A percentile compares a stretch with the other conserved stretches of the same genome.
phyloP scores from a whole-genome alignment of 768 basidiomycete genomes.

The Phallus indusiatus region DNA sequence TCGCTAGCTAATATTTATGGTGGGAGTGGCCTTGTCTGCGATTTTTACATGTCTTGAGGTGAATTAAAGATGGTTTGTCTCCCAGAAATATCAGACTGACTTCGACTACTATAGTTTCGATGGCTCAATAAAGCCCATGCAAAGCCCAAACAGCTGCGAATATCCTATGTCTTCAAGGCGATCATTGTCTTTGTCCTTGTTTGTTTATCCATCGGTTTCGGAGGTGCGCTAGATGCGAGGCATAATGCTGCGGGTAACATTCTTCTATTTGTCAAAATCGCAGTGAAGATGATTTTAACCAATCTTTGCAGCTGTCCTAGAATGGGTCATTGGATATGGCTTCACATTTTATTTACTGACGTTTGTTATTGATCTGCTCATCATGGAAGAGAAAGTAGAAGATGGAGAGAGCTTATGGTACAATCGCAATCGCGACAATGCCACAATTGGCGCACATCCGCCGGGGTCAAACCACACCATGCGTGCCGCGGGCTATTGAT shows the following conservation, averaged over 20 bases:
- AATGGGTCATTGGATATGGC: conserved; percentile 67
- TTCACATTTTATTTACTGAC: conserved; percentile 67
- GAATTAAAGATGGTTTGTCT: conserved; percentile 8
- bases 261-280: background rate
- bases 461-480: too few relatives aligned
- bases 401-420: background rate
- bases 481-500: too few relatives aligned
- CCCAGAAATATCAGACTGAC: background rate
- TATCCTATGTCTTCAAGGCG: conserved; percentile 53
- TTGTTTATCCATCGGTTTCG: conserved; percentile 54
- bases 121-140: conserved; percentile 54
- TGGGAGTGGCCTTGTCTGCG: conserved; percentile 62
- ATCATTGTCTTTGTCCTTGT: conserved; percentile 51
- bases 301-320: conserved; percentile 42
- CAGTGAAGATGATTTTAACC: background rate
- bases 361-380: conserved; percentile 57
- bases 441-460: too few relatives aligned
- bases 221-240: conserved; percentile 35
- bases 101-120: conserved; percentile 36
- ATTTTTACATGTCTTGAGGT: conserved; percentile 70
- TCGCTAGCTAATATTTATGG: conserved; percentile 47
- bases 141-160: conserved; percentile 34
- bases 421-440: background rate
- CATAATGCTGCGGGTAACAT: conserved; percentile 41
- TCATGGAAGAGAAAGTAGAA: background rate